Percentiles rank a stretch among this genome's conserved stretches.
phyloP scores from a whole-genome alignment of 2,329 filamentous ascomycete genomes.

The Aureobasidium melanogenum region DNA sequence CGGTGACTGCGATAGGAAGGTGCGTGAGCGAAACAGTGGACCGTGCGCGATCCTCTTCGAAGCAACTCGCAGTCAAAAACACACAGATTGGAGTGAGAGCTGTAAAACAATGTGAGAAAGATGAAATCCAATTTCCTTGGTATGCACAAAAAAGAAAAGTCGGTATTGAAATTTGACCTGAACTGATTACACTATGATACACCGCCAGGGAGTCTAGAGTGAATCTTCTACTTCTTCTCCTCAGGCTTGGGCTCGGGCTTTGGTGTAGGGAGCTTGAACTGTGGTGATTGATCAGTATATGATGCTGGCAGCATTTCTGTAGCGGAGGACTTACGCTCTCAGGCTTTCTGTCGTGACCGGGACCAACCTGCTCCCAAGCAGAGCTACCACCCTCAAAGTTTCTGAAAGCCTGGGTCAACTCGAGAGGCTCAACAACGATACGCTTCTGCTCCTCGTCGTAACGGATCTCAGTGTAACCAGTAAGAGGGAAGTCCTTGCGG shows the following conservation, averaged over 20 bases:
- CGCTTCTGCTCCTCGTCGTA: conserved; percentile 99
- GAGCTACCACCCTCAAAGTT: conserved; percentile 75
- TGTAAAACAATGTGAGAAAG: neutral
- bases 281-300: conserved; percentile 14
- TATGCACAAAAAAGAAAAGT: conserved; percentile 9
- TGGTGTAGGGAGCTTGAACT: conserved; percentile 89
- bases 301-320: neutral
- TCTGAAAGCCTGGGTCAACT: conserved; percentile 95
- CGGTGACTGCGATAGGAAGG: neutral
- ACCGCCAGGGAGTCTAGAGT: conserved; percentile 5
- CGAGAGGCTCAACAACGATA: conserved; percentile 93
- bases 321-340: conserved; percentile 45
- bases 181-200: conserved; percentile 12
- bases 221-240: conserved; percentile 76
- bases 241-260: conserved; percentile 90
- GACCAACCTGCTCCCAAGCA: conserved; percentile 59
- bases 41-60: neutral
- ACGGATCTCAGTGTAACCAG: conserved; percentile 94
- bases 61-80: neutral
- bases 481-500: conserved; percentile 95
- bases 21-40: neutral
- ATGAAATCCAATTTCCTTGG: neutral
- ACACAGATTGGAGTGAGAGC: neutral
- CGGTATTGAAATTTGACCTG: conserved; percentile 4
- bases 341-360: conserved; percentile 69